A percentile compares a stretch with the other conserved stretches of the same genome.
These are phyloP conservation scores for Phaeophleospora eucalypticola DNA, from an alignment of 2,329 filamentous ascomycete genomes.

Conservation along the genomic window DNA sequence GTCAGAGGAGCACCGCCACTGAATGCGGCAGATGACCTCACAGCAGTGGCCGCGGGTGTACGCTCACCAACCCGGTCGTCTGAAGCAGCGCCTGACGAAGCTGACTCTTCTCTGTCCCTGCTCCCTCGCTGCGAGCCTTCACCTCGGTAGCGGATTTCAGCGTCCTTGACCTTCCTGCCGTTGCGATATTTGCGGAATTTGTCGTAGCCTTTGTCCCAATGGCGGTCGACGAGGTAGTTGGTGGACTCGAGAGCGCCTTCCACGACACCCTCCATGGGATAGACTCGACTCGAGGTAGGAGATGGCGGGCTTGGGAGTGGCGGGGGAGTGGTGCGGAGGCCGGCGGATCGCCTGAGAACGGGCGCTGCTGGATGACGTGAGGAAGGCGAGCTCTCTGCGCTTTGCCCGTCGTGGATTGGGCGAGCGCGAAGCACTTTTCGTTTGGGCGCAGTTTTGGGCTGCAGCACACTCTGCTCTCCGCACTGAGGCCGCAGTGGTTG, in stretches of 20 bases:
- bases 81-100: conserved; percentile 3
- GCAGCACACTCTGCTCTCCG: not conserved
- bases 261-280: conserved; percentile 20
- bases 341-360: conserved; percentile 1
- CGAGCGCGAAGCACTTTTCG: not conserved
- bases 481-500: too few relatives aligned
- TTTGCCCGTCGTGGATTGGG: not conserved
- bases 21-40: conserved; percentile 16
- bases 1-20: conserved; percentile 11
- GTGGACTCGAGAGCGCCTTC: conserved; percentile 25
- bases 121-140: conserved; percentile 2
- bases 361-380: conserved; percentile 2
- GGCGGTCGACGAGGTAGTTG: conserved; percentile 23
- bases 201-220: conserved; percentile 29
- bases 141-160: conserved; percentile 6
- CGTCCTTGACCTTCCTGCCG: conserved; percentile 18
- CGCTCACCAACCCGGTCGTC: conserved; percentile 7
- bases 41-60: conserved; percentile 7
- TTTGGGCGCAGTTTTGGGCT: not conserved
- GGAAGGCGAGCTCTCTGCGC: not conserved
- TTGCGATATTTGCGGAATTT: conserved; percentile 15
- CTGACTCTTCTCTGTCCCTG: conserved; percentile 2
- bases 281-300: not conserved
- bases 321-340: conserved; percentile 1
- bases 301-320: conserved; percentile 2